phyloP scores from a whole-genome alignment of 2,329 filamentous ascomycete genomes.

The Arachnopeziza araneosa region DNA sequence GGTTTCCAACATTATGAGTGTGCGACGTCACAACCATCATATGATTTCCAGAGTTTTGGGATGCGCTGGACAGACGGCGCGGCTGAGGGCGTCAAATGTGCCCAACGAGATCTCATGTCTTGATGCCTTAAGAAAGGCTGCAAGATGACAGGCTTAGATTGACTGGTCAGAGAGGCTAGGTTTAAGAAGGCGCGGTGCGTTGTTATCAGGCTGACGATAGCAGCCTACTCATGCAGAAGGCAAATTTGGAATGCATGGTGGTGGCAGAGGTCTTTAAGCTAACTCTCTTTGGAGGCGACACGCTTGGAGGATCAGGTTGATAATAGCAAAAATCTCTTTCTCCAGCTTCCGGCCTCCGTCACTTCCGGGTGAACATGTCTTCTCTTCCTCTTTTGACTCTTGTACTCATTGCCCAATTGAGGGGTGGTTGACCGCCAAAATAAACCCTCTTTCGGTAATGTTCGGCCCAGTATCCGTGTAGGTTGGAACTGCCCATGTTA shows the following conservation, averaged over 20 bases:
- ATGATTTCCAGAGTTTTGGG: conserved; percentile 25
- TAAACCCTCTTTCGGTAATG: neutral
- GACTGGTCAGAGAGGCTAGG: conserved; percentile 12
- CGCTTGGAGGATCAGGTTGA: neutral
- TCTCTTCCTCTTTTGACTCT: neutral
- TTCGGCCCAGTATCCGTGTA: too few species aligned
- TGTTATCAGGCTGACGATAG: conserved; percentile 24
- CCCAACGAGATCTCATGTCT: conserved; percentile 27
- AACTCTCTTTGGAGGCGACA: neutral
- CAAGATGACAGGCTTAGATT: conserved; percentile 16
- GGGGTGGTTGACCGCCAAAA: neutral
- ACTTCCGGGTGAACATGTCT: neutral
- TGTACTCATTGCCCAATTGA: neutral
- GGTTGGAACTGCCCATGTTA: too few species aligned
- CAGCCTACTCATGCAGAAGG: conserved; percentile 22
- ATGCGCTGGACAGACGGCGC: conserved; percentile 27
- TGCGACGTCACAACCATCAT: conserved; percentile 22
- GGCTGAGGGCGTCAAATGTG: conserved; percentile 23
- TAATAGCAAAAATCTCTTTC: neutral
- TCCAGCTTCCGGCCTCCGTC: neutral
- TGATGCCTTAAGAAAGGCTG: conserved; percentile 29
- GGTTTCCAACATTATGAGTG: conserved; percentile 13
- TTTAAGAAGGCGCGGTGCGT: conserved; percentile 23
- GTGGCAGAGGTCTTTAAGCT: neutral
- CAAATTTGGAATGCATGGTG: conserved; percentile 11